These are phyloP conservation scores for Ganoderma lingzhi DNA, from an alignment of 1,284 basidiomycete species.

Conservation along the genomic window DNA sequence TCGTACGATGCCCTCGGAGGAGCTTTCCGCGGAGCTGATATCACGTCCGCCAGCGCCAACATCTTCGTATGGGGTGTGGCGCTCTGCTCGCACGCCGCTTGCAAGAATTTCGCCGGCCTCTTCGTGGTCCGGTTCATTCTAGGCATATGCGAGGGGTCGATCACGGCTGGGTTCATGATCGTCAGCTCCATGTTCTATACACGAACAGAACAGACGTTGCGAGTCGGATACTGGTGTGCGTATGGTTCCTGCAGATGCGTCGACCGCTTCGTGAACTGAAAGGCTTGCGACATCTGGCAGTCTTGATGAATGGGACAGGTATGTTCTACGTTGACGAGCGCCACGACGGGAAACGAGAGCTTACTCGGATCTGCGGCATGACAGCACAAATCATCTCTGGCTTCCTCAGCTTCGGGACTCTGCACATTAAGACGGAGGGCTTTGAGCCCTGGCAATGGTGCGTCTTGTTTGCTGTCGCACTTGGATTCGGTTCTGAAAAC, in stretches of 20 bases:
- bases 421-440: constrained; percentile 62
- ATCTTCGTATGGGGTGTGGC: constrained; percentile 75
- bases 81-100: constrained; percentile 72
- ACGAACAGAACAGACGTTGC: constrained; percentile 71
- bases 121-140: constrained; percentile 72
- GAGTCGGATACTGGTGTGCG: constrained; percentile 84
- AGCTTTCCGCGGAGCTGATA: not conserved
- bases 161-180: constrained; percentile 82
- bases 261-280: not conserved
- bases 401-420: constrained; percentile 72
- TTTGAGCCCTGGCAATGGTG: constrained; percentile 75
- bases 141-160: constrained; percentile 81
- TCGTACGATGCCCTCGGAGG: not conserved
- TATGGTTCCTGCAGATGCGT: constrained; percentile 17
- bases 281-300: constrained; percentile 16
- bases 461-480: not conserved
- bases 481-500: not conserved
- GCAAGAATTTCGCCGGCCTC: constrained; percentile 74
- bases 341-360: not conserved
- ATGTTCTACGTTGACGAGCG: not conserved
- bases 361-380: not conserved
- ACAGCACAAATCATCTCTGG: constrained; percentile 66
- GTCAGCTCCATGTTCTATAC: constrained; percentile 86
- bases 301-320: constrained; percentile 42
- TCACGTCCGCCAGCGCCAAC: constrained; percentile 55